Percentiles rank a stretch among this genome's conserved stretches.
phyloP scores from a whole-genome alignment of 805 yeast species.

The Kluyveromyces lactis region DNA sequence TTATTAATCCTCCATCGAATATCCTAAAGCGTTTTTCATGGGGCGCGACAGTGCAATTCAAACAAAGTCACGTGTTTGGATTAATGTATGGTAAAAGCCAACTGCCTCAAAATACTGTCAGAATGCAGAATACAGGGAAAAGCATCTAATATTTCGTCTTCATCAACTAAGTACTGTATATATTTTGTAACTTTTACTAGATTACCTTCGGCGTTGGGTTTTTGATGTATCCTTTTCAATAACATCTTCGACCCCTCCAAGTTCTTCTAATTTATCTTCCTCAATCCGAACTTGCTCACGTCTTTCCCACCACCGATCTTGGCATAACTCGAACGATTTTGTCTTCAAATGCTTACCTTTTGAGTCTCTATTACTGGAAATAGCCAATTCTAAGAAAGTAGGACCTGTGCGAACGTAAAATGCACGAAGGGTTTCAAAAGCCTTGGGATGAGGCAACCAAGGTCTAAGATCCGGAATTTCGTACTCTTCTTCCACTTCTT shows the following conservation, averaged over 20 bases:
- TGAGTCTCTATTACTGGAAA: constrained; percentile 73
- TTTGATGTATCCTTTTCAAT: constrained; percentile 60
- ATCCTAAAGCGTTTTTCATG: no score
- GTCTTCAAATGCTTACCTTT: constrained; percentile 86
- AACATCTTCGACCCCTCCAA: constrained; percentile 86
- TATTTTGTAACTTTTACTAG: neutral
- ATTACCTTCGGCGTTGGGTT: constrained; percentile 47
- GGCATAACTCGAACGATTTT: constrained; percentile 82
- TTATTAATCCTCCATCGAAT: no score
- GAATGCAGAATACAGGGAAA: no score
- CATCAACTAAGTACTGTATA: no score
- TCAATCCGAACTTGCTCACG: constrained; percentile 83
- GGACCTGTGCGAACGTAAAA: constrained; percentile 85
- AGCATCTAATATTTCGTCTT: no score
- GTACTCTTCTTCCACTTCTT: constrained; percentile 49
- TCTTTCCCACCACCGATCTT: constrained; percentile 98
- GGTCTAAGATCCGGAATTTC: constrained; percentile 88
- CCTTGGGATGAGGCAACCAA: constrained; percentile 95
- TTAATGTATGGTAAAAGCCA: no score
- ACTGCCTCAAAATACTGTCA: no score
- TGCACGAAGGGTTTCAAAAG: constrained; percentile 76
- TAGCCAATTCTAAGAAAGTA: constrained; percentile 86
- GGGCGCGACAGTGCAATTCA: no score
- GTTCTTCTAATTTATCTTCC: constrained; percentile 83
- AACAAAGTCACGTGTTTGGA: no score